Percentiles rank a stretch among this genome's conserved stretches.
Conservation (phyloP, 768 basidiomycete species). For the Tulasnella sp. region DNA sequence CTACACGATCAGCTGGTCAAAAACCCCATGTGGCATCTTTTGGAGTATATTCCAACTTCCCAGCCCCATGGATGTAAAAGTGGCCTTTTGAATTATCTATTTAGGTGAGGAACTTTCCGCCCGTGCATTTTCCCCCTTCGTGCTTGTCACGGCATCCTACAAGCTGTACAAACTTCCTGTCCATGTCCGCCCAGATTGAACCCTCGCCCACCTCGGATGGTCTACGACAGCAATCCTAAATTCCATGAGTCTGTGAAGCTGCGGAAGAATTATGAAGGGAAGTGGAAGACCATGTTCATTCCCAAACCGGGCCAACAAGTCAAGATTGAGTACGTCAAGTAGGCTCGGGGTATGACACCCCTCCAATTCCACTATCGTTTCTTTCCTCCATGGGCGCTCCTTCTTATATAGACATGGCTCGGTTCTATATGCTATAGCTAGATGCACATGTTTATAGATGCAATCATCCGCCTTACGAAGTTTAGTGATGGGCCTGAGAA, state of each 20-base stretch:
- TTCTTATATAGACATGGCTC: neutral
- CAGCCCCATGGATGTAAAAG: too few species aligned
- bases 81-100: constrained; percentile 8
- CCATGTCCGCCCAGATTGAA: neutral
- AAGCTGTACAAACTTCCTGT: too few species aligned
- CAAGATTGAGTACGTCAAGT: constrained; percentile 10
- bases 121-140: too few species aligned
- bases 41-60: too few species aligned
- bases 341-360: constrained; percentile 31
- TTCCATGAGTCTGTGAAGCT: constrained; percentile 7
- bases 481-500: too few species aligned
- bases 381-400: neutral
- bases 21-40: too few species aligned
- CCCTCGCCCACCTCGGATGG: neutral
- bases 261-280: too few species aligned
- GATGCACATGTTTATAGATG: too few species aligned
- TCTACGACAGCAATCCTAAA: neutral
- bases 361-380: neutral
- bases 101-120: neutral
- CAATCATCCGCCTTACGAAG: too few species aligned
- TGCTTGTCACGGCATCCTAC: too few species aligned
- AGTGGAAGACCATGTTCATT: neutral
- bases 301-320: neutral
- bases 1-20: too few species aligned
- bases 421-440: neutral